Evolutionary conservation across 768 basidiomycete species (phyloP).

Genomic region (Amanita molliuscula): DNA sequence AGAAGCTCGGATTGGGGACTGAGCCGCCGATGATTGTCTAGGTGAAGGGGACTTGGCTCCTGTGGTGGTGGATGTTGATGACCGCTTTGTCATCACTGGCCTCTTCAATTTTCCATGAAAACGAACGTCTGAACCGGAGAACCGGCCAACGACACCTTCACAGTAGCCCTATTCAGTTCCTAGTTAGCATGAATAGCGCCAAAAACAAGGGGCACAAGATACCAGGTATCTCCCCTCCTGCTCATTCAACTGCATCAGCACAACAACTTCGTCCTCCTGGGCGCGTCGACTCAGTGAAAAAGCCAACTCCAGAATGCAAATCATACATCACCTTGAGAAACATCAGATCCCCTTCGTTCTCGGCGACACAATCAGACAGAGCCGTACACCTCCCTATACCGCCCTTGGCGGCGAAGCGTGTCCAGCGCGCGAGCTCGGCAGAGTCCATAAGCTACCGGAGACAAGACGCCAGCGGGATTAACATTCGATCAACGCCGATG

Average conservation of each 20-base stretch:
- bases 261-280: conserved; percentile 72
- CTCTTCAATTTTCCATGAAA: conserved; percentile 73
- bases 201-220: conserved; percentile 14
- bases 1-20: neutral
- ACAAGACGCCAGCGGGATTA: neutral
- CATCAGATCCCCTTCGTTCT: conserved; percentile 72
- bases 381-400: conserved; percentile 80
- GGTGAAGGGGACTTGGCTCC: conserved; percentile 5
- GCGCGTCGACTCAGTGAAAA: neutral
- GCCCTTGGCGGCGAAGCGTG: conserved; percentile 75
- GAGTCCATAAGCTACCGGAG: conserved; percentile 44
- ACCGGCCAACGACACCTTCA: conserved; percentile 79
- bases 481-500: neutral
- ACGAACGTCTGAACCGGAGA: conserved; percentile 49
- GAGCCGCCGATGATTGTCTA: neutral
- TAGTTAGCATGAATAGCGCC: neutral
- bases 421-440: conserved; percentile 68
- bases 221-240: conserved; percentile 54
- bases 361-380: conserved; percentile 62
- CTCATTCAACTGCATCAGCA: conserved; percentile 60
- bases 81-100: conserved; percentile 67
- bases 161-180: conserved; percentile 55
- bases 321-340: conserved; percentile 56
- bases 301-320: conserved; percentile 1
- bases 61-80: conserved; percentile 23